Conservation (phyloP, 1,284 basidiomycete species). For the Sporisorium sorghi region DNA sequence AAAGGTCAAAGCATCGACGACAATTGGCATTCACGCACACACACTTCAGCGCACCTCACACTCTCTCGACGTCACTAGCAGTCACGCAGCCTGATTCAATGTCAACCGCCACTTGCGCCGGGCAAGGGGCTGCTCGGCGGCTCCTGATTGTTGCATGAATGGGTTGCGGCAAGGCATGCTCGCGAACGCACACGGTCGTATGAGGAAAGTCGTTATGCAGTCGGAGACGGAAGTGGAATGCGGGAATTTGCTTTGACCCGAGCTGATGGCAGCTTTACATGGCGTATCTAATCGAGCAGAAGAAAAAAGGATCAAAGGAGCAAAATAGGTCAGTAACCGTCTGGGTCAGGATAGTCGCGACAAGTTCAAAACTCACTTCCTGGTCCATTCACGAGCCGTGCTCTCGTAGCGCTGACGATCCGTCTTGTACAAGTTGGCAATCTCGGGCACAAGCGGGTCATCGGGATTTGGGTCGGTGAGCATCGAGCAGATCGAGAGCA, state of each 20-base stretch:
- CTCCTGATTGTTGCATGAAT: constrained; percentile 28
- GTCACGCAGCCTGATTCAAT: neutral
- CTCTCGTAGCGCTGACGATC: constrained; percentile 68
- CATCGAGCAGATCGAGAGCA: constrained; percentile 69
- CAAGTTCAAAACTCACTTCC: constrained; percentile 67
- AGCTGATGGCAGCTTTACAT: constrained; percentile 34
- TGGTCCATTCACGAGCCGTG: constrained; percentile 69
- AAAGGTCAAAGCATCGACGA: neutral
- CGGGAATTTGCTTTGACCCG: constrained; percentile 19
- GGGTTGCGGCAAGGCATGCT: constrained; percentile 36
- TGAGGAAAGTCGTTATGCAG: constrained; percentile 35
- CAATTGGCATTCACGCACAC: neutral
- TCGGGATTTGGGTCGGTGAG: constrained; percentile 69
- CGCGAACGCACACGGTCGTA: constrained; percentile 27
- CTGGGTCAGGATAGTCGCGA: too few species aligned
- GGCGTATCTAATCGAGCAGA: constrained; percentile 32
- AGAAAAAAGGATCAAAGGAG: constrained; percentile 1
- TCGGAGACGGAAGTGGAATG: constrained; percentile 1
- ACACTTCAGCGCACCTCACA: neutral
- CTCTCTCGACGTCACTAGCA: neutral
- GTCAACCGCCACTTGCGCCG: neutral
- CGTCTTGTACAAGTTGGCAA: constrained; percentile 69
- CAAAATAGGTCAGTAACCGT: neutral
- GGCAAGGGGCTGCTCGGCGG: neutral
- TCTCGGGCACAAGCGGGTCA: constrained; percentile 69